These are phyloP conservation scores for Malassezia globosa DNA, from an alignment of 1,284 basidiomycete genomes.

Conservation along the genomic window DNA sequence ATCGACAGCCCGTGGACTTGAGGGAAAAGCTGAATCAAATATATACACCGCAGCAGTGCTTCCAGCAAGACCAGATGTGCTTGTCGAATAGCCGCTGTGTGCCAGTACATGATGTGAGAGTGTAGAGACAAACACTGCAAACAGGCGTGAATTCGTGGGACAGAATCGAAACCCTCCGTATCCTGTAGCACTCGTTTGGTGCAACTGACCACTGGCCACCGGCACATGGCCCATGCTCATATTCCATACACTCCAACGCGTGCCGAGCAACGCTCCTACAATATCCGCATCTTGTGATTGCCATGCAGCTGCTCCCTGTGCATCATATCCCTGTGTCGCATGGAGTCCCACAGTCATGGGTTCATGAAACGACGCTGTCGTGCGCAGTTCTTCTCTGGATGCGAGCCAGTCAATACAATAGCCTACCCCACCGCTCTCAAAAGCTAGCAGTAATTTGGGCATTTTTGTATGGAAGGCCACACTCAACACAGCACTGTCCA, in stretches of 20 bases:
- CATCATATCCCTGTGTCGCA: background rate
- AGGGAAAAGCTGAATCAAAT: slow-evolving; percentile 13
- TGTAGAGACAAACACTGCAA: slow-evolving; percentile 1
- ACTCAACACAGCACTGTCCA: slow-evolving; percentile 4
- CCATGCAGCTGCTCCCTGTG: slow-evolving; percentile 13
- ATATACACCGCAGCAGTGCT: slow-evolving; percentile 6
- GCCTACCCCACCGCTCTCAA: slow-evolving; percentile 14
- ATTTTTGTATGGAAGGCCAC: slow-evolving; percentile 10
- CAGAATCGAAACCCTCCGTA: slow-evolving; percentile 7
- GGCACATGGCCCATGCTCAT: background rate
- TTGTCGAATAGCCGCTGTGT: background rate
- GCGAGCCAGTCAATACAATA: slow-evolving; percentile 15
- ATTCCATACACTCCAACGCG: slow-evolving; percentile 18
- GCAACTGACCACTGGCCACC: background rate
- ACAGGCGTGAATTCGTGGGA: slow-evolving; percentile 12
- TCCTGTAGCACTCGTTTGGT: background rate
- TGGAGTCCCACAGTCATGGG: slow-evolving; percentile 1
- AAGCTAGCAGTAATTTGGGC: slow-evolving; percentile 12
- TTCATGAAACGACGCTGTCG: slow-evolving; percentile 5
- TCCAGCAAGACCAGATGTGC: background rate
- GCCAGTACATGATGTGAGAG: background rate
- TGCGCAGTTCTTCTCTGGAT: slow-evolving; percentile 5
- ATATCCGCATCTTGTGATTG: slow-evolving; percentile 13
- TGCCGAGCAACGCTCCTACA: slow-evolving; percentile 9
- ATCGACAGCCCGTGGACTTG: slow-evolving; percentile 4